These are phyloP conservation scores for Hirsutella thompsonii DNA, from an alignment of 2,329 filamentous ascomycete genomes.

Conservation along the genomic window DNA sequence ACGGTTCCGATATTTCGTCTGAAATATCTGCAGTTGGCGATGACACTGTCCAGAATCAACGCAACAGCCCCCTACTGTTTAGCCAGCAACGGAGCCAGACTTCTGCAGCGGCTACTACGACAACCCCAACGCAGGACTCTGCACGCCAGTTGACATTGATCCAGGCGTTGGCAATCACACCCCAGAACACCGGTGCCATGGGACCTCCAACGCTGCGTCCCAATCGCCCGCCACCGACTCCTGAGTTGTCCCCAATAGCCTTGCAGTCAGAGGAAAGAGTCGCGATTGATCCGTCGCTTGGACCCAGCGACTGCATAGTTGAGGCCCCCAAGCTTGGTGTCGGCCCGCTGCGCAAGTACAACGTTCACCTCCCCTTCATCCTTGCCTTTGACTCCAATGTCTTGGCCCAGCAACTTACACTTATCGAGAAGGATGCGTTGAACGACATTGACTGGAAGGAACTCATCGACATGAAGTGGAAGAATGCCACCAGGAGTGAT, in stretches of 20 bases:
- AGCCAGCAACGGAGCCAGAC: conserved; percentile 2
- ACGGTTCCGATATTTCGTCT: conserved; percentile 48
- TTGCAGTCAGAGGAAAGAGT: conserved; percentile 17
- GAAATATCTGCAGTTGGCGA: conserved; percentile 43
- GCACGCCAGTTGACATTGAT: conserved; percentile 32
- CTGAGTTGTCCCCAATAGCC: conserved; percentile 33
- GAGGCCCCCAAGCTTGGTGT: conserved; percentile 19
- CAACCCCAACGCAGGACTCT: conserved; percentile 21
- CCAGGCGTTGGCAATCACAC: conserved; percentile 24
- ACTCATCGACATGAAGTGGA: conserved; percentile 73
- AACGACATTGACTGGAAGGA: conserved; percentile 86
- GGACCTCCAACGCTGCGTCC: neutral
- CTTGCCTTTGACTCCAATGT: conserved; percentile 69
- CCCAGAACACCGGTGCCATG: neutral
- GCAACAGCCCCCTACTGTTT: conserved; percentile 12
- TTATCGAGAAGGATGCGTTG: conserved; percentile 76
- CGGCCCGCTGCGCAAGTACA: conserved; percentile 23
- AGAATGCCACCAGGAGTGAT: conserved; percentile 50
- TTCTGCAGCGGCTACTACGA: too few species aligned
- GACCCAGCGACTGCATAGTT: conserved; percentile 21
- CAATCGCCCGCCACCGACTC: conserved; percentile 24
- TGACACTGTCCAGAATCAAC: conserved; percentile 28
- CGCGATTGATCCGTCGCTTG: conserved; percentile 10
- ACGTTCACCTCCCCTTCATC: conserved; percentile 64
- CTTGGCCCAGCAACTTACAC: conserved; percentile 70